Conservation (phyloP, 495 filamentous ascomycete genomes). For the Talaromyces trachyspermus region DNA sequence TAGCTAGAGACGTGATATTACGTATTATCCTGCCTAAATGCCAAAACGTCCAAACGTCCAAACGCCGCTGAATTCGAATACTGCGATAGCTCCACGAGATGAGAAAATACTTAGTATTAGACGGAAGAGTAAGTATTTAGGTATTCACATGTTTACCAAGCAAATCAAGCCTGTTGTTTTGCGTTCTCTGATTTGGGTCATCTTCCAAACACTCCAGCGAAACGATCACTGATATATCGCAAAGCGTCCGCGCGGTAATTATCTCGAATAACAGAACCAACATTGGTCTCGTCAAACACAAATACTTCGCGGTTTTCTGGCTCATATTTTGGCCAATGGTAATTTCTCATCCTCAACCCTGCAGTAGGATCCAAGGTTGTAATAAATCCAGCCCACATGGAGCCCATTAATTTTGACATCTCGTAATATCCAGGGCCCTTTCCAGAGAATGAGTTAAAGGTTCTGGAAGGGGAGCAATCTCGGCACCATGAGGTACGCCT, state of each 20-base stretch:
- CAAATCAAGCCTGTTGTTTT: neutral
- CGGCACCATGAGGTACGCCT: neutral
- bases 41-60: too few relatives aligned
- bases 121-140: too few relatives aligned
- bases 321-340: neutral
- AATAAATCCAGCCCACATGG: conserved; percentile 50
- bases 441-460: neutral
- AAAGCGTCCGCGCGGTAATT: neutral
- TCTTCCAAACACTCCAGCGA: neutral
- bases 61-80: too few relatives aligned
- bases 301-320: neutral
- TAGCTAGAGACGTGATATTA: too few relatives aligned
- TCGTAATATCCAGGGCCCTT: conserved; percentile 20
- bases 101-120: too few relatives aligned
- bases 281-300: neutral
- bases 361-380: conserved; percentile 37
- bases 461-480: neutral
- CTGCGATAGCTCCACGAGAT: too few relatives aligned
- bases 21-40: too few relatives aligned
- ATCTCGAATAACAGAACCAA: neutral
- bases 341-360: neutral
- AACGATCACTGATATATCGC: neutral
- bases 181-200: too few relatives aligned
- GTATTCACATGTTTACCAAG: too few relatives aligned
- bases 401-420: conserved; percentile 45